A percentile compares a stretch with the other conserved stretches of the same genome.
Conservation (phyloP, 148 eudicot genomes). For the Rhododendron vialii region DNA sequence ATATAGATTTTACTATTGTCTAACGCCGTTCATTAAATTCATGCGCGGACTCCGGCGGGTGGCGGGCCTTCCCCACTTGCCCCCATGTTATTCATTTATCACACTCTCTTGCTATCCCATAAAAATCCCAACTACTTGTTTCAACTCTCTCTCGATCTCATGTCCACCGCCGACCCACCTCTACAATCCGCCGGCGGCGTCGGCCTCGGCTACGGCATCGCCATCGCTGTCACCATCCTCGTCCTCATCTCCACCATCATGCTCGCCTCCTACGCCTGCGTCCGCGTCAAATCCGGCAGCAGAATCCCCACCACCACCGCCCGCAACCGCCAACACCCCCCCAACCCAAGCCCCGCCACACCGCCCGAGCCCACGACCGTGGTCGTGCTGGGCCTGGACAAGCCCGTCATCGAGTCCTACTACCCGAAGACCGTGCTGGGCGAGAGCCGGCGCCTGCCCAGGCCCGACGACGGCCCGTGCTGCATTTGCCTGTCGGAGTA, state of each 20-base stretch:
- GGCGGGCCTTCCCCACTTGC: not conserved
- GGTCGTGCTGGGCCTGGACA: not conserved
- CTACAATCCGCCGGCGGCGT: not conserved
- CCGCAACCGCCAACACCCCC: not conserved
- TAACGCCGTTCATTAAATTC: not conserved
- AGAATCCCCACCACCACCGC: not conserved
- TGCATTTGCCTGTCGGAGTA: not conserved
- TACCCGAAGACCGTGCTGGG: not conserved
- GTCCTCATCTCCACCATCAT: constrained; percentile 1
- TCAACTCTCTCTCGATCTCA: not conserved
- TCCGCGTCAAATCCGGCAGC: not conserved
- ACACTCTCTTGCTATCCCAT: not conserved
- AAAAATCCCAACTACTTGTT: not conserved
- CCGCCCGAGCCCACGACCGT: not conserved
- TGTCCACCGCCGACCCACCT: not conserved
- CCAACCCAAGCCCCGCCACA: not conserved
- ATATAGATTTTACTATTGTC: not conserved
- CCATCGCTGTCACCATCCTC: constrained; percentile 1
- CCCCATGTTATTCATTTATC: not conserved
- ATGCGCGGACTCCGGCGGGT: not conserved
- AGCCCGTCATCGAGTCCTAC: not conserved
- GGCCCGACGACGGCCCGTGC: not conserved
- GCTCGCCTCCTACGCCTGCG: not conserved
- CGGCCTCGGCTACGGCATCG: constrained; percentile 1
- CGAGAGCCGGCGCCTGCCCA: not conserved